Evolutionary conservation across 179 eudicot genomes (phyloP).

Genomic region (Silene vulgaris): DNA sequence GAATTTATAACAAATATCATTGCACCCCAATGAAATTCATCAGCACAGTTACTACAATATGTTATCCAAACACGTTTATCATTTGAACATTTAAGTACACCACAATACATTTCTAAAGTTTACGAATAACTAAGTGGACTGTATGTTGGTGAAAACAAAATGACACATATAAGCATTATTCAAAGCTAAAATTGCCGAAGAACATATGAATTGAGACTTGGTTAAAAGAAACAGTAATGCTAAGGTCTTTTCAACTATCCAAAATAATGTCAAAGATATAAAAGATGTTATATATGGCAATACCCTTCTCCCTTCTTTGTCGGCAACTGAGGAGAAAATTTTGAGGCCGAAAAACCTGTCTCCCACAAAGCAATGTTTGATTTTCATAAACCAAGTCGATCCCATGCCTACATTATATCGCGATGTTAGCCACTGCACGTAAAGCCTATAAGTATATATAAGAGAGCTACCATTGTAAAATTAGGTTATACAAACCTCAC

Average conservation of each 20-base stretch:
- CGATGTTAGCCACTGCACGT: neutral
- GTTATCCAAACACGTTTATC: no score
- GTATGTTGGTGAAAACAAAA: no score
- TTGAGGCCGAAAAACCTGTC: conserved; percentile 45
- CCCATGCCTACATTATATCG: conserved; percentile 48
- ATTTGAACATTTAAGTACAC: no score
- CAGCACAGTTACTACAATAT: no score
- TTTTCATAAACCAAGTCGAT: conserved; percentile 46
- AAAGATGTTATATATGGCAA: neutral
- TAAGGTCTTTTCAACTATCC: neutral
- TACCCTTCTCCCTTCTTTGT: conserved; percentile 53
- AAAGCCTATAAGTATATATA: neutral
- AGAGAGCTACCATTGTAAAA: neutral
- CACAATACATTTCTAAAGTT: no score
- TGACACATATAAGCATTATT: no score
- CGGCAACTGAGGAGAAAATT: conserved; percentile 51
- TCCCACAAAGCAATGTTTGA: conserved; percentile 56
- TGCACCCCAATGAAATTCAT: no score
- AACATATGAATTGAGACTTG: no score
- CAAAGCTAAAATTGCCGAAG: no score
- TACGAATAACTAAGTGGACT: no score
- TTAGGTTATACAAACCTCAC: conserved; percentile 33
- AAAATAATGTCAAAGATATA: neutral
- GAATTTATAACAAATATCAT: no score
- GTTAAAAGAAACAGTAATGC: no score